These are phyloP conservation scores for Mollisiaceae sp. DNA, from an alignment of 2,329 filamentous ascomycete genomes.

Conservation along the genomic window DNA sequence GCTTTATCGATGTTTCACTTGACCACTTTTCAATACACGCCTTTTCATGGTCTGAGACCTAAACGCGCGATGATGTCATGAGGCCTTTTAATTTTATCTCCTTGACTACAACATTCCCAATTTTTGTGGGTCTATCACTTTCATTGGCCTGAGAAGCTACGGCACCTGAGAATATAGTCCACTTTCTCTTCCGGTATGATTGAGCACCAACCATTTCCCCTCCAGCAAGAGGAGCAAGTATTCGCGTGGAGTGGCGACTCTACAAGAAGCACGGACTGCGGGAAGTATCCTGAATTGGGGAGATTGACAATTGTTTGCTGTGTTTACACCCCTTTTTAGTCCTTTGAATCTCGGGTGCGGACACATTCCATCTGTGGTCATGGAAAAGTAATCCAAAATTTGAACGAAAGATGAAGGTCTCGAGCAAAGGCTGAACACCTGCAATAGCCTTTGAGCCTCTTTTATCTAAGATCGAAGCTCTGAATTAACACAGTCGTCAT, in stretches of 20 bases:
- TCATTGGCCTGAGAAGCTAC: neutral
- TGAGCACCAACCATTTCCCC: neutral
- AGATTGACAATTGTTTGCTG: neutral
- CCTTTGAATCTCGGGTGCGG: too few relatives aligned
- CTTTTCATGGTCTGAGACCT: conserved; percentile 3
- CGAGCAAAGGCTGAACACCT: neutral
- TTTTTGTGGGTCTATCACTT: neutral
- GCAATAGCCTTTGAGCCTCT: neutral
- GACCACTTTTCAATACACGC: neutral
- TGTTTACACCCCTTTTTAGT: too few relatives aligned
- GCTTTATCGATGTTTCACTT: conserved; percentile 3
- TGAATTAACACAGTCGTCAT: neutral
- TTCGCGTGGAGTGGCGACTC: neutral
- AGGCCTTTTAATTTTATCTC: neutral
- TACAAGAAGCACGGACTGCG: too few relatives aligned
- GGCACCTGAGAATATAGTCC: neutral
- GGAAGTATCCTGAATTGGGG: neutral
- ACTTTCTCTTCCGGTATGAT: neutral
- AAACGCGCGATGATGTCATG: conserved; percentile 2
- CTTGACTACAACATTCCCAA: neutral
- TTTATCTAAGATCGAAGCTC: neutral
- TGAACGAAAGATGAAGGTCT: neutral
- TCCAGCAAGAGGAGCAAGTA: neutral
- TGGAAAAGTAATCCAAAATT: too few relatives aligned
- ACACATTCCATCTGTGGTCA: too few relatives aligned